These are phyloP conservation scores for Brassica rapa DNA, from an alignment of 345 rosid genomes.

Conservation along the genomic window DNA sequence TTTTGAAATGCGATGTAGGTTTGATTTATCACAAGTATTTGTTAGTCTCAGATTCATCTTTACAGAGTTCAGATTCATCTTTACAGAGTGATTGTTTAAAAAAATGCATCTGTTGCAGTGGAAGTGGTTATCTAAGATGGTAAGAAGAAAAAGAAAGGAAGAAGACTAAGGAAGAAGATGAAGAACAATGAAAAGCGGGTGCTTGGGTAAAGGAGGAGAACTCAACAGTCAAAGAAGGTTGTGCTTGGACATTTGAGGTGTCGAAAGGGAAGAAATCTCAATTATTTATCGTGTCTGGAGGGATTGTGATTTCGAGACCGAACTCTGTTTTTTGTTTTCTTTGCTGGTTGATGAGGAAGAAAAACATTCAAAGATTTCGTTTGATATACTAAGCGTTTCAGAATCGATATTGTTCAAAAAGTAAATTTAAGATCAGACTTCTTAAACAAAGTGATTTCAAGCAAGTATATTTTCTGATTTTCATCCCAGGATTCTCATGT, in stretches of 20 bases:
- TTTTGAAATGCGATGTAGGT: background rate
- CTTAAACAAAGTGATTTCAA: background rate
- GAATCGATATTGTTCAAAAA: background rate
- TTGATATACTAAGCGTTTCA: background rate
- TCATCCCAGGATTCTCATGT: background rate
- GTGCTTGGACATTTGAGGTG: background rate
- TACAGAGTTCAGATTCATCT: background rate
- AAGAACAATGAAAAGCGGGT: background rate
- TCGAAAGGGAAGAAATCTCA: background rate
- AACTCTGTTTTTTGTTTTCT: background rate
- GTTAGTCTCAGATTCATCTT: background rate
- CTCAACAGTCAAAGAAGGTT: background rate
- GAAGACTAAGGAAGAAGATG: background rate
- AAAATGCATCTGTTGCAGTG: background rate
- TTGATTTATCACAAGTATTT: background rate
- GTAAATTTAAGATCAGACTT: background rate
- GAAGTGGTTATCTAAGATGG: background rate
- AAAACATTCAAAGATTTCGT: background rate
- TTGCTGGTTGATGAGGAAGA: background rate
- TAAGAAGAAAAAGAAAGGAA: background rate
- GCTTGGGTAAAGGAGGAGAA: background rate
- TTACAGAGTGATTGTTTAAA: background rate
- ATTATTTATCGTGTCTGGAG: background rate
- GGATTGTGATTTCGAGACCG: background rate
- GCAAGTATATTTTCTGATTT: background rate